These are phyloP conservation scores for Colletotrichum zoysiae DNA, from an alignment of 2,329 filamentous ascomycete genomes.

Conservation along the genomic window DNA sequence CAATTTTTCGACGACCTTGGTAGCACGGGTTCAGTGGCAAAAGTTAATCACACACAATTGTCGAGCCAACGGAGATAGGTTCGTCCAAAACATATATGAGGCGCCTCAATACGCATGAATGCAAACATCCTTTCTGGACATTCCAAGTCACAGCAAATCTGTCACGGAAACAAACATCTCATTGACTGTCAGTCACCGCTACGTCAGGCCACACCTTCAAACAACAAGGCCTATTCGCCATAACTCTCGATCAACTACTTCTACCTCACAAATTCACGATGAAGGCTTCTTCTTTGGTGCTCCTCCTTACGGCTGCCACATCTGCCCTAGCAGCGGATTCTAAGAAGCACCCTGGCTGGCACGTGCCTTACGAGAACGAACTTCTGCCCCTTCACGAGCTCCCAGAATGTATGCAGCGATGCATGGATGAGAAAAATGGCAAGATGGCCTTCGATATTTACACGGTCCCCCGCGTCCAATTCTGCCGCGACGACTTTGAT, in stretches of 20 bases:
- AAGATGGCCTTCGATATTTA: background rate
- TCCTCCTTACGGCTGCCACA: background rate
- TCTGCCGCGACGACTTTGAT: background rate
- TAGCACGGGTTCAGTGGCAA: too few relatives aligned
- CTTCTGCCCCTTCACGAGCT: background rate
- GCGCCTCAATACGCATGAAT: too few relatives aligned
- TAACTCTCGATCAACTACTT: background rate
- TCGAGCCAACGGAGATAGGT: too few relatives aligned
- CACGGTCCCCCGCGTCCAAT: background rate
- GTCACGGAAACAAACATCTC: background rate
- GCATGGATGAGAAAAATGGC: background rate
- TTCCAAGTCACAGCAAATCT: background rate
- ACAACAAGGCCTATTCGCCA: background rate
- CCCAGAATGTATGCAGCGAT: background rate
- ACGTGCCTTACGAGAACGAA: background rate
- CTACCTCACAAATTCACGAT: background rate
- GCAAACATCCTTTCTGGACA: background rate
- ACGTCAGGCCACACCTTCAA: too few relatives aligned
- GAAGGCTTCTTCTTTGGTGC: background rate
- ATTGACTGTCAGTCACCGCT: fast-evolving
- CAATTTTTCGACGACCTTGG: too few relatives aligned
- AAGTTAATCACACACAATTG: too few relatives aligned
- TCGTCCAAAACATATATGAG: too few relatives aligned
- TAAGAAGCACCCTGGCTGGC: slow-evolving; percentile 1
- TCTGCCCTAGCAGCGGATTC: background rate